A percentile compares a stretch with the other conserved stretches of the same genome.
Evolutionary conservation across 352 stramenopile species (phyloP).

Genomic region (Pythium chondricola): DNA sequence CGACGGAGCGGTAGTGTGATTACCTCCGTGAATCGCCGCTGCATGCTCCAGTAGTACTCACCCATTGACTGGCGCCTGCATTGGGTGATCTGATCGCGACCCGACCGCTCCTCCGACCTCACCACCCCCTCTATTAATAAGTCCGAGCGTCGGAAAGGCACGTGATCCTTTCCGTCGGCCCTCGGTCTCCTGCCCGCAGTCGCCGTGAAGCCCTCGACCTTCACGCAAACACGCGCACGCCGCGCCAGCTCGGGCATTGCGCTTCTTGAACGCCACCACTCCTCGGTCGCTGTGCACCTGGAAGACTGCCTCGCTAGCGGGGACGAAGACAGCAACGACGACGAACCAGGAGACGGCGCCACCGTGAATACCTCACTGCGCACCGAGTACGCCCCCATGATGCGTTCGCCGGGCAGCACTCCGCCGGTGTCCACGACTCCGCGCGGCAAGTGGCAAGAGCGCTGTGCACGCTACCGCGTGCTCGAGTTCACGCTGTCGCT

Average conservation of each 20-base stretch:
- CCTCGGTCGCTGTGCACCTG: conserved; percentile 2
- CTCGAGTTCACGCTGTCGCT: conserved; percentile 47
- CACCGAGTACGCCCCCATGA: conserved; percentile 8
- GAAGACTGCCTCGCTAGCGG: conserved; percentile 5
- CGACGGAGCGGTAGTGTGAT: too few species aligned
- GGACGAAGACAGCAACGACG: conserved; percentile 3
- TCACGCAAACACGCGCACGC: conserved; percentile 5
- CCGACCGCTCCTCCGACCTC: too few species aligned
- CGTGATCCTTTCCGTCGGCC: background rate
- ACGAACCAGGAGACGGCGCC: conserved; percentile 1
- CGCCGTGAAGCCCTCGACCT: conserved; percentile 6
- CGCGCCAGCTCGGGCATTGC: conserved; percentile 15
- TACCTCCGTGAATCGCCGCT: too few species aligned
- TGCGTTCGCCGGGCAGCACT: background rate
- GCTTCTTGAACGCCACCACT: conserved; percentile 10
- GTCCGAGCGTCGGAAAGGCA: too few species aligned
- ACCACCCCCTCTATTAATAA: too few species aligned
- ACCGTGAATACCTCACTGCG: conserved; percentile 10
- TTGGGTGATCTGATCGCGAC: too few species aligned
- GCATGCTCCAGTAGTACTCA: too few species aligned
- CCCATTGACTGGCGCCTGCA: too few species aligned
- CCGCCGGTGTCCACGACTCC: conserved; percentile 12
- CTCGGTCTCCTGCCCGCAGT: background rate
- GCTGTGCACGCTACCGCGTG: conserved; percentile 30
- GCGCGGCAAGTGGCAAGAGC: too few species aligned